Base-by-base conservation (phyloP, 78 protist genomes). In the Protostelium mycophagum region DNA sequence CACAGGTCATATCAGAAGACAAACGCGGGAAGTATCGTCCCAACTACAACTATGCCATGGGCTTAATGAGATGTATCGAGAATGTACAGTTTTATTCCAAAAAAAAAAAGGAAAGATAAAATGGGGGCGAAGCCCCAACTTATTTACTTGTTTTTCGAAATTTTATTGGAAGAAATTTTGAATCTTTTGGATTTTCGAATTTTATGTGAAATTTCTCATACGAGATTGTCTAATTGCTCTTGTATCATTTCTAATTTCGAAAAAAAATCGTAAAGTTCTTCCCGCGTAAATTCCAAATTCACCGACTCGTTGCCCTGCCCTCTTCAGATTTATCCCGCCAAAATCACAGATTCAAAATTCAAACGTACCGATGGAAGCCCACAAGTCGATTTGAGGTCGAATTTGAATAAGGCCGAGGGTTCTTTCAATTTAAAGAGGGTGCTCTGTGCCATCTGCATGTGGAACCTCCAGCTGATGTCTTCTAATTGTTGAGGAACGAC, bases 401-500 rank as follows among this genome's bases (percentile, higher is more conserved):
- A 88, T 36, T 84, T 88, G 37, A 92, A 88, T 0, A 92, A 87
- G 9, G 94, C 94, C 73, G 89, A 85, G 36, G 94, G 85, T 29
- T 92, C 88, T 63, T 87, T 92, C 36, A 88, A 87, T 34, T 84
- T 92, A 35, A 85, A 73, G 34, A 83, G 89, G 5, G 94, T 87
- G 0, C 92, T 89, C 85, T 89, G 91, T 34, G 94, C 89, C 91
- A 92, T 88, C 85, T 92, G 94, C 51, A 88, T 87, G 36, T 92
- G 94, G 84, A 92, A 87, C 87, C 94, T 92, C 94, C 94, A 92
- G 51, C 91, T 91, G 36, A 92, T 35, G 38, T 92, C 94, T 83
- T 85, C 88, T 28, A 92, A 37, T 38, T 83, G 90, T 37, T 89
- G 73, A 34, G 94, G 94, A 84, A 91, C 34, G 25, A 92, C 31